These are phyloP conservation scores for Syncephalastrum racemosum DNA, from an alignment of 371 early-diverging fungal species.

Conservation along the genomic window DNA sequence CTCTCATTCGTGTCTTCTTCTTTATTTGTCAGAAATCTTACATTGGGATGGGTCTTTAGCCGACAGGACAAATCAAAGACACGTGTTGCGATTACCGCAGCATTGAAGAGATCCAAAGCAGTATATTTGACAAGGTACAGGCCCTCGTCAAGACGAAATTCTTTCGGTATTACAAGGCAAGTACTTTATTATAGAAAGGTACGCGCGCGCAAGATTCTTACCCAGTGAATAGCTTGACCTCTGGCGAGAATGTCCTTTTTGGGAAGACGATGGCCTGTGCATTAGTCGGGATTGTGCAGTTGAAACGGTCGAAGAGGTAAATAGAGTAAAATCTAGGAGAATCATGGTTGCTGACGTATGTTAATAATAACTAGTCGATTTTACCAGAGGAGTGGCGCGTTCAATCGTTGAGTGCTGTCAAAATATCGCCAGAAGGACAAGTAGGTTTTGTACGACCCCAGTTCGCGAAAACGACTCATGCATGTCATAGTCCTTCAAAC, in stretches of 20 bases:
- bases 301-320: slow-evolving; percentile 72
- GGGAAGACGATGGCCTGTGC: slow-evolving; percentile 84
- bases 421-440: slow-evolving; percentile 48
- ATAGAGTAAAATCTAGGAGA: slow-evolving; percentile 10
- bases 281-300: slow-evolving; percentile 88
- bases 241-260: slow-evolving; percentile 91
- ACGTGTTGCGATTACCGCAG: slow-evolving; percentile 84
- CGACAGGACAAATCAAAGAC: slow-evolving; percentile 73
- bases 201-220: neutral
- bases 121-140: slow-evolving; percentile 63
- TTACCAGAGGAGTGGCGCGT: slow-evolving; percentile 55
- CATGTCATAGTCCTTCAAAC: slow-evolving; percentile 40
- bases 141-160: slow-evolving; percentile 79
- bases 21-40: neutral
- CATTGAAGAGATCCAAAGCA: slow-evolving; percentile 72
- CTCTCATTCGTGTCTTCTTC: neutral
- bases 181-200: neutral
- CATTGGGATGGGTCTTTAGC: slow-evolving; percentile 36
- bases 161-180: slow-evolving; percentile 88
- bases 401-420: slow-evolving; percentile 54
- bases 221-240: slow-evolving; percentile 71
- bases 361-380: slow-evolving; percentile 16
- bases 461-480: neutral
- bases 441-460: slow-evolving; percentile 25
- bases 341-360: neutral